These are phyloP conservation scores for Setaria viridis DNA, from an alignment of 202 grass and related monocot genomes.

Conservation along the genomic window DNA sequence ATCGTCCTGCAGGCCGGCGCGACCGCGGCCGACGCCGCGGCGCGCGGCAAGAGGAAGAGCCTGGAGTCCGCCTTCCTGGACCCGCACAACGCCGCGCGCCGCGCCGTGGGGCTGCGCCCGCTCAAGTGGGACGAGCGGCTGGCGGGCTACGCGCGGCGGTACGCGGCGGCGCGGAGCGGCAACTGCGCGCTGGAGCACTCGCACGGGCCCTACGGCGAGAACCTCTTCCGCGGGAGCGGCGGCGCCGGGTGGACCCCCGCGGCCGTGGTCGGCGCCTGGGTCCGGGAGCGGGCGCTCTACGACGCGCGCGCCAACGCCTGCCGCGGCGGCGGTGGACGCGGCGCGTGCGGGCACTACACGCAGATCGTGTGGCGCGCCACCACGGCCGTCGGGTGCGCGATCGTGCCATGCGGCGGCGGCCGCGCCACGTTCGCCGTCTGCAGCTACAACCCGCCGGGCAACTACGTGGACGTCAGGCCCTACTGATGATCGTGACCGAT, in stretches of 20 bases:
- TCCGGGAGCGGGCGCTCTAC: slow-evolving; percentile 53
- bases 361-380: slow-evolving; percentile 74
- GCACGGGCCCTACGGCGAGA: slow-evolving; percentile 65
- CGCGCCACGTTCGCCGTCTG: slow-evolving; percentile 56
- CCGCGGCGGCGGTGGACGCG: slow-evolving; percentile 23
- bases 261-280: slow-evolving; percentile 65
- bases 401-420: slow-evolving; percentile 35
- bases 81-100: slow-evolving; percentile 62
- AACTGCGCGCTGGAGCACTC: slow-evolving; percentile 74
- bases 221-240: slow-evolving; percentile 82
- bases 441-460: slow-evolving; percentile 68
- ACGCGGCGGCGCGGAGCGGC: slow-evolving; percentile 50
- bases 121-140: slow-evolving; percentile 59
- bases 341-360: slow-evolving; percentile 75
- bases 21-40: not conserved
- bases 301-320: slow-evolving; percentile 54
- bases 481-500: slow-evolving; percentile 32
- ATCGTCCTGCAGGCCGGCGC: slow-evolving; percentile 24
- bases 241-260: slow-evolving; percentile 54
- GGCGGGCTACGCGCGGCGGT: slow-evolving; percentile 49
- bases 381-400: slow-evolving; percentile 49
- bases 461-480: slow-evolving; percentile 70
- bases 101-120: slow-evolving; percentile 40
- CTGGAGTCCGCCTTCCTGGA: slow-evolving; percentile 42
- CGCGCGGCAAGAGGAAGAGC: not conserved